phyloP scores from a whole-genome alignment of 2,329 filamentous ascomycete genomes.

The Neoarthrinium moseri region DNA sequence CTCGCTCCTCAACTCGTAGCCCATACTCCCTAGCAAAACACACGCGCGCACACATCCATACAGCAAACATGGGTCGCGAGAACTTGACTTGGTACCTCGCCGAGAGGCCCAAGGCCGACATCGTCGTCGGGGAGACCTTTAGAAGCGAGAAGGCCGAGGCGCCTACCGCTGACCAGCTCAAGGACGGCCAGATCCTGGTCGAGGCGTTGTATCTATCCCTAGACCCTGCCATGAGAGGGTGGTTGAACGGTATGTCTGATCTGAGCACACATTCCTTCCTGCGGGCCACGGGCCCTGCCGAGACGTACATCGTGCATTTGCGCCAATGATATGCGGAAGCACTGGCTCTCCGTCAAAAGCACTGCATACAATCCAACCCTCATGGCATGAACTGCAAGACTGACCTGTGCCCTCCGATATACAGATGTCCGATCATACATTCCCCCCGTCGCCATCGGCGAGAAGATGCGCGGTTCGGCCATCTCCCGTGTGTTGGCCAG shows the following conservation, averaged over 20 bases:
- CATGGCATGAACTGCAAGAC: background rate
- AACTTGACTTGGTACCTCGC: constrained; percentile 58
- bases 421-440: constrained; percentile 57
- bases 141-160: constrained; percentile 47
- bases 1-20: too few species aligned
- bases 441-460: constrained; percentile 66
- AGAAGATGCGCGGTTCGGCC: constrained; percentile 64
- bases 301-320: too few species aligned
- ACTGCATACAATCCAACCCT: too few species aligned
- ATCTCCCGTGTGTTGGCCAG: constrained; percentile 63
- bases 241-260: constrained; percentile 61
- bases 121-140: constrained; percentile 68
- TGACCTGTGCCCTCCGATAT: too few species aligned
- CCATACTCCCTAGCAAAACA: background rate
- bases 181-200: constrained; percentile 64
- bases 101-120: constrained; percentile 58
- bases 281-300: too few species aligned
- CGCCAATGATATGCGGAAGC: too few species aligned
- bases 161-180: constrained; percentile 50
- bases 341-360: too few species aligned
- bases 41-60: background rate
- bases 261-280: too few species aligned
- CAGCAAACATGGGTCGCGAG: constrained; percentile 37
- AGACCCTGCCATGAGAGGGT: constrained; percentile 75
- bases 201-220: constrained; percentile 64